These are phyloP conservation scores for Botryotinia convoluta DNA, from an alignment of 2,329 filamentous ascomycete species.

Conservation along the genomic window DNA sequence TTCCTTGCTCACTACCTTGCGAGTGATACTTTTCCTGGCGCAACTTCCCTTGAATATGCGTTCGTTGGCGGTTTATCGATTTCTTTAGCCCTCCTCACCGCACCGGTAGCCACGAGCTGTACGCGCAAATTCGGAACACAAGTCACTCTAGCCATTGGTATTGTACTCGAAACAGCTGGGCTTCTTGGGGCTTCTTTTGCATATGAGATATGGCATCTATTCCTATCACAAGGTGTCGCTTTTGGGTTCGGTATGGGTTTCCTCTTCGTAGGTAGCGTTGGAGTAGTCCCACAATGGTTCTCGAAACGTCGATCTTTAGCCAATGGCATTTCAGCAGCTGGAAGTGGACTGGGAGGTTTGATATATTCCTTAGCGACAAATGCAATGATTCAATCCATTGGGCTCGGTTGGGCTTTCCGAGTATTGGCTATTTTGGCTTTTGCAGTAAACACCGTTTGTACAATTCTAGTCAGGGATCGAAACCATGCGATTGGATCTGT, in stretches of 20 bases:
- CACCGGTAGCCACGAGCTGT: slow-evolving; percentile 50
- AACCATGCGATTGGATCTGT: slow-evolving; percentile 69
- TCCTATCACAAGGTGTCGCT: slow-evolving; percentile 70
- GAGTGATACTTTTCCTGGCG: slow-evolving; percentile 59
- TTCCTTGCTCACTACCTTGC: slow-evolving; percentile 75
- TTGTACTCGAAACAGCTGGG: slow-evolving; percentile 59
- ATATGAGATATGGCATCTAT: slow-evolving; percentile 68
- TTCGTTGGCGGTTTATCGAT: slow-evolving; percentile 74
- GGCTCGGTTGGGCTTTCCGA: slow-evolving; percentile 56
- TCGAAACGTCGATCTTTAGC: slow-evolving; percentile 53
- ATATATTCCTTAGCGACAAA: slow-evolving; percentile 52
- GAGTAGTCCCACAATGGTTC: slow-evolving; percentile 62
- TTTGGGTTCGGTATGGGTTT: slow-evolving; percentile 81
- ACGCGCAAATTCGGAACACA: slow-evolving; percentile 63
- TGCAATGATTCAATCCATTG: slow-evolving; percentile 53
- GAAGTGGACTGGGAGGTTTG: slow-evolving; percentile 67
- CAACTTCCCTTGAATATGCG: slow-evolving; percentile 66
- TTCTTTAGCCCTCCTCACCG: slow-evolving; percentile 63
- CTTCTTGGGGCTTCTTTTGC: slow-evolving; percentile 71
- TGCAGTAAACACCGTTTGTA: slow-evolving; percentile 61
- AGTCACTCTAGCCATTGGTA: slow-evolving; percentile 61
- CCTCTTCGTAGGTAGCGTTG: slow-evolving; percentile 65
- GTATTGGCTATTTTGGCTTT: slow-evolving; percentile 55
- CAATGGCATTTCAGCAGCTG: slow-evolving; percentile 65
- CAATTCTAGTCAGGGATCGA: slow-evolving; percentile 64